phyloP scores from a whole-genome alignment of 805 yeast genomes.

The Grigorovia jiainica region DNA sequence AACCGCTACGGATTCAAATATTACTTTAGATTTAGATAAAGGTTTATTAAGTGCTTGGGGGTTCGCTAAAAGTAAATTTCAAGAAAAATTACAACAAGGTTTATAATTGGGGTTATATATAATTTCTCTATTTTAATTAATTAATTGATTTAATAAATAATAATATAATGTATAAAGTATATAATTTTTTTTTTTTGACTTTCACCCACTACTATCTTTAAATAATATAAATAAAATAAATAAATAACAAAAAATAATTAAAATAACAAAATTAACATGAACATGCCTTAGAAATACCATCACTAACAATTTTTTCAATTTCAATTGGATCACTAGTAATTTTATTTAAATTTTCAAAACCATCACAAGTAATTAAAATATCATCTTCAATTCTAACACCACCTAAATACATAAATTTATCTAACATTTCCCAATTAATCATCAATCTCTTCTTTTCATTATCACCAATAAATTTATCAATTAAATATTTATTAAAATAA shows the following conservation, averaged over 20 bases:
- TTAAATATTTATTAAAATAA: slow-evolving; percentile 76
- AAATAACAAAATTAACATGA: too few species aligned
- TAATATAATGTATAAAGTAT: too few species aligned
- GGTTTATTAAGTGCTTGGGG: slow-evolving; percentile 79
- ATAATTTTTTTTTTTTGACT: too few species aligned
- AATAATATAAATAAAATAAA: too few species aligned
- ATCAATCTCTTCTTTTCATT: slow-evolving; percentile 40
- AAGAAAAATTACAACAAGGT: slow-evolving; percentile 42
- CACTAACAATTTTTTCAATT: slow-evolving; percentile 63
- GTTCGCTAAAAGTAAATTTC: slow-evolving; percentile 69
- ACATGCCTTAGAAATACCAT: slow-evolving; percentile 55
- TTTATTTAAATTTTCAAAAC: slow-evolving; percentile 71
- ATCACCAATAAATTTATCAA: slow-evolving; percentile 49
- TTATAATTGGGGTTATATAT: too few species aligned
- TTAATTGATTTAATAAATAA: too few species aligned
- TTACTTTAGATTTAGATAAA: slow-evolving; percentile 61
- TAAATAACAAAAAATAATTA: too few species aligned
- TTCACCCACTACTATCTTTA: slow-evolving; percentile 18
- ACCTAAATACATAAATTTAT: slow-evolving; percentile 81
- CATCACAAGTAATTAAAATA: slow-evolving; percentile 63
- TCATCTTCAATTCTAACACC: slow-evolving; percentile 97
- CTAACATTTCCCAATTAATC: slow-evolving; percentile 56
- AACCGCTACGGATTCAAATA: slow-evolving; percentile 58
- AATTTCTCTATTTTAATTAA: too few species aligned
- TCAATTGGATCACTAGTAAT: slow-evolving; percentile 83